Conservation (phyloP, 495 filamentous ascomycete species). For the Jackrogersella multiformis region DNA sequence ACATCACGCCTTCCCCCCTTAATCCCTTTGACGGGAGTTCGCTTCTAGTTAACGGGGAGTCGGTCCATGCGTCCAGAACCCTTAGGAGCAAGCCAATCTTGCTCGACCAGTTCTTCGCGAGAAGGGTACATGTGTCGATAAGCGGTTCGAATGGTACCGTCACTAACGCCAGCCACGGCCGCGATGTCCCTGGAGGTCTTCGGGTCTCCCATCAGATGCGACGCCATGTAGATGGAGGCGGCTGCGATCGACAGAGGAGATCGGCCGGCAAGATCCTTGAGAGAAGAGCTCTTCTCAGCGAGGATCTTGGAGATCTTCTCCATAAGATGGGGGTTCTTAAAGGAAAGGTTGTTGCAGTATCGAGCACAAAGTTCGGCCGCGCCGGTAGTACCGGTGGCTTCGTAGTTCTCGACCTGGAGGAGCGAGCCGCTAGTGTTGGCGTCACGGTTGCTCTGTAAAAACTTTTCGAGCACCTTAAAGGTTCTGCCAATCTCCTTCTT, state of each 20-base stretch:
- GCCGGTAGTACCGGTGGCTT: slow-evolving; percentile 78
- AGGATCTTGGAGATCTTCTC: slow-evolving; percentile 77
- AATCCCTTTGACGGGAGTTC: too few relatives aligned
- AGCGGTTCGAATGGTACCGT: slow-evolving; percentile 93
- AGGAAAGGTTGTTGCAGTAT: slow-evolving; percentile 81
- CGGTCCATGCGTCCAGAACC: slow-evolving; percentile 73
- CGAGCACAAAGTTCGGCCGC: slow-evolving; percentile 86
- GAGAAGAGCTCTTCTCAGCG: slow-evolving; percentile 74
- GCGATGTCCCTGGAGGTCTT: slow-evolving; percentile 87
- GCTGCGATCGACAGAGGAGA: slow-evolving; percentile 94
- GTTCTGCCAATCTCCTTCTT: slow-evolving; percentile 97
- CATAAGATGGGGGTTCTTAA: slow-evolving; percentile 70
- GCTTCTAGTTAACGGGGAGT: slow-evolving; percentile 63
- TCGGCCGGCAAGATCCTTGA: slow-evolving; percentile 85
- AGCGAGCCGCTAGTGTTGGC: slow-evolving; percentile 42
- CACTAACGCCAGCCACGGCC: slow-evolving; percentile 82
- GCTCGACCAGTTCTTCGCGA: slow-evolving; percentile 76
- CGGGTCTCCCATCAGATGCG: slow-evolving; percentile 79
- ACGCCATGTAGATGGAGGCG: slow-evolving; percentile 95
- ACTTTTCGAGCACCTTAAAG: slow-evolving; percentile 91
- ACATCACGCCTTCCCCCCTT: not conserved
- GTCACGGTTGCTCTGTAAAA: slow-evolving; percentile 68
- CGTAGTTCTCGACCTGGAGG: slow-evolving; percentile 65
- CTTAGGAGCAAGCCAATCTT: slow-evolving; percentile 72
- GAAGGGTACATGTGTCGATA: slow-evolving; percentile 86